A percentile compares a stretch with the other conserved stretches of the same genome.
These are phyloP conservation scores for Brassica incana DNA, from an alignment of 345 rosid species.

Conservation along the genomic window DNA sequence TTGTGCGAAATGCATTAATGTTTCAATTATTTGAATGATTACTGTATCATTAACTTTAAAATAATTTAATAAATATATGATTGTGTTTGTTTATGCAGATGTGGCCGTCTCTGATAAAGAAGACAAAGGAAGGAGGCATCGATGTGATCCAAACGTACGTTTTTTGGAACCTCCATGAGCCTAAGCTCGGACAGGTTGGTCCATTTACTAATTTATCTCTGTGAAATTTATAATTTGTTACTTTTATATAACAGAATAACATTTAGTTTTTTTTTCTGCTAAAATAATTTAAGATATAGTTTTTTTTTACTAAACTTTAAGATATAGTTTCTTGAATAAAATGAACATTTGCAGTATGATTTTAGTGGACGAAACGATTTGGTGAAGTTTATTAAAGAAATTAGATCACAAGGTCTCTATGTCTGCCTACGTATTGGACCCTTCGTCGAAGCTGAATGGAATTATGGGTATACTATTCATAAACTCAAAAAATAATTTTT, in stretches of 20 bases:
- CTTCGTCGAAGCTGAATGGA: conserved; percentile 79
- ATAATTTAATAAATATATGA: background rate
- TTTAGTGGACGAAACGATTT: conserved; percentile 78
- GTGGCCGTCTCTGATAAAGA: conserved; percentile 83
- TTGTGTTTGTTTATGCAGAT: conserved; percentile 45
- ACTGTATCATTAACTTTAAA: background rate
- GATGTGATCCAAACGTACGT: conserved; percentile 91
- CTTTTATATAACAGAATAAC: background rate
- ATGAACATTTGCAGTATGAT: conserved; percentile 56
- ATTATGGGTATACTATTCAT: conserved; percentile 63
- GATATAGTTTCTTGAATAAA: conserved; percentile 19
- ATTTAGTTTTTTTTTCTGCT: background rate
- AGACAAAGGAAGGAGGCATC: conserved; percentile 85
- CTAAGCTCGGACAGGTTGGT: conserved; percentile 71
- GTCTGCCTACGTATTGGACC: conserved; percentile 87
- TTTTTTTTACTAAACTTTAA: background rate
- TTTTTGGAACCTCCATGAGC: conserved; percentile 94
- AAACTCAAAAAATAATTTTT: background rate
- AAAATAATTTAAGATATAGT: background rate
- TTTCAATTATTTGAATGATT: conserved; percentile 3
- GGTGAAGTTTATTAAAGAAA: conserved; percentile 69
- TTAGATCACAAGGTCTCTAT: conserved; percentile 75
- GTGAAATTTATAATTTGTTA: background rate
- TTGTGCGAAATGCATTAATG: background rate
- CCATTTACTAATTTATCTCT: background rate